Conservation (phyloP, 371 early-diverging fungal species). For the Mucor irregularis region DNA sequence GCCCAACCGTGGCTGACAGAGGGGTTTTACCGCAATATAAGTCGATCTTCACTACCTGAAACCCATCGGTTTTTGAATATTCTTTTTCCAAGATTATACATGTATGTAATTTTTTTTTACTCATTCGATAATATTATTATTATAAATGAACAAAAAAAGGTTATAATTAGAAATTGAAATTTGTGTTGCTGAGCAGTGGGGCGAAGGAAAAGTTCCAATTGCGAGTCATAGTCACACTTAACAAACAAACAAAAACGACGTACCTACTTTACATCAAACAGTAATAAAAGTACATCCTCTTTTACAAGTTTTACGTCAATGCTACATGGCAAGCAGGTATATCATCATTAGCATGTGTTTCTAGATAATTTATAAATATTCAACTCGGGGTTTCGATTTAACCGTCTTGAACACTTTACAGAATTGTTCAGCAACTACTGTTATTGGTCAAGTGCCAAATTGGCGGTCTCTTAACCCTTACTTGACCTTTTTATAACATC, state of each 20-base stretch:
- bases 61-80: slow-evolving; percentile 1
- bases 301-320: no score
- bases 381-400: background rate
- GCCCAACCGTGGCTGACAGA: no score
- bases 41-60: background rate
- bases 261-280: background rate
- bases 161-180: no score
- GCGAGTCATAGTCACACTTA: background rate
- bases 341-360: background rate
- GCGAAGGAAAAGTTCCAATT: no score
- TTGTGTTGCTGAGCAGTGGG: no score
- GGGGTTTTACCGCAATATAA: no score
- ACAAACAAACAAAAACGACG: background rate
- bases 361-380: background rate
- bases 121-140: background rate
- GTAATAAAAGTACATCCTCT: no score
- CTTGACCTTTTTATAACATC: background rate
- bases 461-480: background rate
- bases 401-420: background rate
- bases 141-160: background rate
- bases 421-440: background rate
- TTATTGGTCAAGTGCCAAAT: background rate
- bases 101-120: no score
- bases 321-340: no score
- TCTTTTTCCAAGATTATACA: no score